Percentiles rank a stretch among this genome's conserved stretches.
Conservation (phyloP, 2,329 filamentous ascomycete species). For the Tolypocladium nubicola region DNA sequence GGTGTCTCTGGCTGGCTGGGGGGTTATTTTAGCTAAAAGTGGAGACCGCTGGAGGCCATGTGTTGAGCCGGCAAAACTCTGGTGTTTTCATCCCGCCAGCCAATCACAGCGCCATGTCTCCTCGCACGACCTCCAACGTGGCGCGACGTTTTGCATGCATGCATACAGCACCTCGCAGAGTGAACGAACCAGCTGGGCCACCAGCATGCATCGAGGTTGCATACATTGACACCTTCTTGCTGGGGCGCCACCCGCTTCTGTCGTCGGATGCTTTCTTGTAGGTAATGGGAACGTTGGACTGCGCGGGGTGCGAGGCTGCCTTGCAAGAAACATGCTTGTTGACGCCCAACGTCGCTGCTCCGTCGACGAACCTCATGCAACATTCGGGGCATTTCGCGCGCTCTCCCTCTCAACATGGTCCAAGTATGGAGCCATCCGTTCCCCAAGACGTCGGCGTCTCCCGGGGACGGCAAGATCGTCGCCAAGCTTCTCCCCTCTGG, state of each 20-base stretch:
- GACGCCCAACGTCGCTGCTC: not conserved
- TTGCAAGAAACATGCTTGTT: too few species aligned
- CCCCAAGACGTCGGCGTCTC: slow-evolving; percentile 57
- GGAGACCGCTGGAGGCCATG: not conserved
- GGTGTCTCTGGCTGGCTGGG: not conserved
- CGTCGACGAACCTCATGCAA: not conserved
- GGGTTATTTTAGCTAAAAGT: slow-evolving; percentile 4
- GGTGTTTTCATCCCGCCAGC: not conserved
- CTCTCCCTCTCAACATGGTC: slow-evolving; percentile 4
- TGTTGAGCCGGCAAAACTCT: not conserved
- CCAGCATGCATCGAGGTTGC: not conserved
- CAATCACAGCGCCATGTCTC: not conserved
- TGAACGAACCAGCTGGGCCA: not conserved
- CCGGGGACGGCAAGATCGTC: slow-evolving; percentile 71
- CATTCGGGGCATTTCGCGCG: not conserved
- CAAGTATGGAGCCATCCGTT: slow-evolving; percentile 45
- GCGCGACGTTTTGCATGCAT: not conserved
- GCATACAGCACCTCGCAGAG: not conserved
- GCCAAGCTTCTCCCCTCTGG: slow-evolving; percentile 61
- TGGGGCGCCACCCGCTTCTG: not conserved
- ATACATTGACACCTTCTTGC: not conserved
- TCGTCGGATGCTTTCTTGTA: not conserved
- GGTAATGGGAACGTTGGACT: not conserved
- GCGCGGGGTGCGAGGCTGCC: not conserved
- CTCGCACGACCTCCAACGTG: not conserved